These are phyloP conservation scores for Eragrostis tef DNA, from an alignment of 202 grass and related monocot genomes.

Conservation along the genomic window DNA sequence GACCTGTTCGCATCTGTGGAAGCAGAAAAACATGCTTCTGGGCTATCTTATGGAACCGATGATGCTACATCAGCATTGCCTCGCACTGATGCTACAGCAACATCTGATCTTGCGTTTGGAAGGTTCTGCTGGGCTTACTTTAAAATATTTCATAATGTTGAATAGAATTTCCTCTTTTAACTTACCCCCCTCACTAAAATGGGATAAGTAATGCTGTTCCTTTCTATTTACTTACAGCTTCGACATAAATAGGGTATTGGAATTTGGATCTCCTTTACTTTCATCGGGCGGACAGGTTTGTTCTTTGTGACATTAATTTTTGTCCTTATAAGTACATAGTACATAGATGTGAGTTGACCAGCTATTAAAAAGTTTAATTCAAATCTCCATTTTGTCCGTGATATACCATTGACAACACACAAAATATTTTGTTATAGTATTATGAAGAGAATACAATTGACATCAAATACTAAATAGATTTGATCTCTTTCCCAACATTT, in stretches of 20 bases:
- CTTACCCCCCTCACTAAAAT: constrained; percentile 11
- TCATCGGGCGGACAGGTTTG: constrained; percentile 94
- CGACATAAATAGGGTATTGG: constrained; percentile 90
- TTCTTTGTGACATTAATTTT: constrained; percentile 44
- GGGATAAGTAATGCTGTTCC: constrained; percentile 34
- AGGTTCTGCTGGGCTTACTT: constrained; percentile 54
- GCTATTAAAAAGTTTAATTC: not conserved
- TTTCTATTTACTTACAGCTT: constrained; percentile 64
- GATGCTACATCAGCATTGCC: constrained; percentile 59
- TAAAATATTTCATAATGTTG: not conserved
- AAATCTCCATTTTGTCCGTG: not conserved
- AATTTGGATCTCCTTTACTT: constrained; percentile 92
- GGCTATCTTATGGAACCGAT: constrained; percentile 67
- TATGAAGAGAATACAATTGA: not conserved
- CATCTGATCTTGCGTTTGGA: constrained; percentile 87
- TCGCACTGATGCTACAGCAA: constrained; percentile 51
- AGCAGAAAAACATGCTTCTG: constrained; percentile 72
- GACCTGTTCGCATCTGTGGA: constrained; percentile 70
- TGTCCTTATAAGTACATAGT: not conserved
- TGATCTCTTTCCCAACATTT: constrained; percentile 6
- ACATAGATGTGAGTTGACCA: constrained; percentile 2
- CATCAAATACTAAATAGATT: constrained; percentile 12
- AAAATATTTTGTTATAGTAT: not conserved
- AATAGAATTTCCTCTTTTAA: not conserved
- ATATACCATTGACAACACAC: no score